phyloP scores from a whole-genome alignment of 345 rosid genomes.

The Isatis tinctoria region DNA sequence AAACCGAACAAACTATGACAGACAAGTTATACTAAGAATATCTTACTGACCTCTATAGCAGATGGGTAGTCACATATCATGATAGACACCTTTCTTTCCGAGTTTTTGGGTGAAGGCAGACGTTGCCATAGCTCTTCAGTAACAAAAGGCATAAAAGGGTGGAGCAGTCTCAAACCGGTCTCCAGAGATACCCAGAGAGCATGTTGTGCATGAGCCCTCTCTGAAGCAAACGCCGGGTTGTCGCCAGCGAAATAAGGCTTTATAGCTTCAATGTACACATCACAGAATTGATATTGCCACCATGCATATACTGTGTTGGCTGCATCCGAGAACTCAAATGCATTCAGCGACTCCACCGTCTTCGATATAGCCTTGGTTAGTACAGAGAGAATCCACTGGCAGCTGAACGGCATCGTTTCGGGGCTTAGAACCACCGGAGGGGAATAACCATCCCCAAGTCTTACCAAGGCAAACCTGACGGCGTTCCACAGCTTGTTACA shows the following conservation, averaged over 20 bases:
- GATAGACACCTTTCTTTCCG: constrained; percentile 57
- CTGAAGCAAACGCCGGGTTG: constrained; percentile 49
- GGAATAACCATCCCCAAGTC: constrained; percentile 59
- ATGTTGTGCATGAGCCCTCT: constrained; percentile 60
- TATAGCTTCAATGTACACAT: constrained; percentile 86
- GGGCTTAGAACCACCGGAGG: constrained; percentile 48
- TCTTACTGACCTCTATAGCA: constrained; percentile 48
- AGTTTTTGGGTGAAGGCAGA: constrained; percentile 50
- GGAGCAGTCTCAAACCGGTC: constrained; percentile 83
- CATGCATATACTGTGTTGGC: constrained; percentile 73
- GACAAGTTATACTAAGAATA: background rate
- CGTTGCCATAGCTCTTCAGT: constrained; percentile 98
- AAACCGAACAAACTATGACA: background rate
- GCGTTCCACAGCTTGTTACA: constrained; percentile 99
- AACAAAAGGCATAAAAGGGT: constrained; percentile 94
- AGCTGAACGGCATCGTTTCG: constrained; percentile 64
- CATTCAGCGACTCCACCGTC: constrained; percentile 53
- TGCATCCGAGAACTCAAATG: constrained; percentile 80
- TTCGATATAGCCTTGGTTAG: constrained; percentile 65
- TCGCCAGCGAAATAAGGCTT: constrained; percentile 77
- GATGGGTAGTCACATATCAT: constrained; percentile 81
- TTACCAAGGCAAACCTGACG: constrained; percentile 91
- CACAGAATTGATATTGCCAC: constrained; percentile 98
- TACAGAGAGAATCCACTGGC: constrained; percentile 87
- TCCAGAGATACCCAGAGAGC: constrained; percentile 81